phyloP scores from a whole-genome alignment of 805 yeast species.

The Suhomyces prunicola region DNA sequence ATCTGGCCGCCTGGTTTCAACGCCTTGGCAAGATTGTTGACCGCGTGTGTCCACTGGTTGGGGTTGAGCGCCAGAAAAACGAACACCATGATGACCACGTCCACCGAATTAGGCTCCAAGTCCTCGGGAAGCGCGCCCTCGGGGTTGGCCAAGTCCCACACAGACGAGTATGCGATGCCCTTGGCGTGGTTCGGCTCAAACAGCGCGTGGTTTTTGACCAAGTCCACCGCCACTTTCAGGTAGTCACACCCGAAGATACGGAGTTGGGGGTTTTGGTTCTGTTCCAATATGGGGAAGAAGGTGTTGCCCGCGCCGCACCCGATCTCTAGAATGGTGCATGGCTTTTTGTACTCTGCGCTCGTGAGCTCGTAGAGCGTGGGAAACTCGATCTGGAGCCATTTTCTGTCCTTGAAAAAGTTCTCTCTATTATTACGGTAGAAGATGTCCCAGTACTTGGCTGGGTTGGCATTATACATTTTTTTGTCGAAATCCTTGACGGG shows the following conservation, averaged over 20 bases:
- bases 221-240: slow-evolving; percentile 82
- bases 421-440: slow-evolving; percentile 88
- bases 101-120: slow-evolving; percentile 76
- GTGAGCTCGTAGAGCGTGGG: slow-evolving; percentile 82
- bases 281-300: slow-evolving; percentile 80
- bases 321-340: slow-evolving; percentile 75
- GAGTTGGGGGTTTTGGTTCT: slow-evolving; percentile 76
- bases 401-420: slow-evolving; percentile 93
- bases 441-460: slow-evolving; percentile 93
- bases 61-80: slow-evolving; percentile 93
- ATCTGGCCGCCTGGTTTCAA: slow-evolving; percentile 93
- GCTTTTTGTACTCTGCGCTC: slow-evolving; percentile 59
- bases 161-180: slow-evolving; percentile 70
- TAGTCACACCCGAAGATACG: slow-evolving; percentile 84
- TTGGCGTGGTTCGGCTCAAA: slow-evolving; percentile 50
- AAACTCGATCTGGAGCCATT: slow-evolving; percentile 93
- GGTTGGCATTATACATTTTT: slow-evolving; percentile 71
- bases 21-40: slow-evolving; percentile 62
- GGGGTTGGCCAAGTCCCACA: slow-evolving; percentile 90
- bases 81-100: slow-evolving; percentile 91
- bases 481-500: slow-evolving; percentile 92
- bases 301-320: slow-evolving; percentile 99
- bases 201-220: slow-evolving; percentile 64
- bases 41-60: slow-evolving; percentile 82
- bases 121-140: slow-evolving; percentile 78